Evolutionary conservation across 2,329 filamentous ascomycete genomes (phyloP).

Genomic region (Neopestalotiopsis clavispora): DNA sequence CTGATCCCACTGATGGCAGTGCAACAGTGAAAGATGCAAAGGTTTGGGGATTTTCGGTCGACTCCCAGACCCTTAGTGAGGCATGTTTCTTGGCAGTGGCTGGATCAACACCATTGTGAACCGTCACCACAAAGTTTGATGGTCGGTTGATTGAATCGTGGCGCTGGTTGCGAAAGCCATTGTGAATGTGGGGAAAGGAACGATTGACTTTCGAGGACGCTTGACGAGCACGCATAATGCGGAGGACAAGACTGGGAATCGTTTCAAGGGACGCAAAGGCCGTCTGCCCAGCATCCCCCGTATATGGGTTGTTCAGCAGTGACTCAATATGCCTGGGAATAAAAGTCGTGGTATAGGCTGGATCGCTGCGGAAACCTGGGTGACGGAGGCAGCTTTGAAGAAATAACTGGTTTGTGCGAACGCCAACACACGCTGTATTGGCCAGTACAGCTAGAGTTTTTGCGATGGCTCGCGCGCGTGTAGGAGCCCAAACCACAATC

Average conservation of each 20-base stretch:
- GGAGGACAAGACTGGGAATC: background rate
- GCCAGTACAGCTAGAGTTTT: slow-evolving; percentile 39
- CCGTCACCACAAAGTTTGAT: background rate
- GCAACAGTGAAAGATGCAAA: background rate
- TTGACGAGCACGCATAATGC: background rate
- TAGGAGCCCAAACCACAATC: slow-evolving; percentile 48
- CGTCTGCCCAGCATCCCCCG: background rate
- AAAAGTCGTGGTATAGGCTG: slow-evolving; percentile 71
- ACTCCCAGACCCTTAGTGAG: background rate
- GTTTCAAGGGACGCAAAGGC: background rate
- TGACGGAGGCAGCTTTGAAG: slow-evolving; percentile 69
- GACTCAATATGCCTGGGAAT: slow-evolving; percentile 48
- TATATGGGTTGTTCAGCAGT: background rate
- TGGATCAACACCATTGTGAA: background rate
- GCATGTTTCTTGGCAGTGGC: background rate
- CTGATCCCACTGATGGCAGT: background rate
- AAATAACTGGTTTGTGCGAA: slow-evolving; percentile 72
- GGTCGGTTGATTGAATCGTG: background rate
- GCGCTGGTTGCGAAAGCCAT: background rate
- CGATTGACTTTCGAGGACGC: background rate
- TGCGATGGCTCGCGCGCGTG: slow-evolving; percentile 37
- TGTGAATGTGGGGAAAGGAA: slow-evolving; percentile 17
- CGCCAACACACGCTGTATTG: slow-evolving; percentile 45
- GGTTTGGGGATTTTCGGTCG: background rate
- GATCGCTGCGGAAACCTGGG: slow-evolving; percentile 61